These are phyloP conservation scores for Phytophthora pini DNA, from an alignment of 352 stramenopile genomes.

Conservation along the genomic window DNA sequence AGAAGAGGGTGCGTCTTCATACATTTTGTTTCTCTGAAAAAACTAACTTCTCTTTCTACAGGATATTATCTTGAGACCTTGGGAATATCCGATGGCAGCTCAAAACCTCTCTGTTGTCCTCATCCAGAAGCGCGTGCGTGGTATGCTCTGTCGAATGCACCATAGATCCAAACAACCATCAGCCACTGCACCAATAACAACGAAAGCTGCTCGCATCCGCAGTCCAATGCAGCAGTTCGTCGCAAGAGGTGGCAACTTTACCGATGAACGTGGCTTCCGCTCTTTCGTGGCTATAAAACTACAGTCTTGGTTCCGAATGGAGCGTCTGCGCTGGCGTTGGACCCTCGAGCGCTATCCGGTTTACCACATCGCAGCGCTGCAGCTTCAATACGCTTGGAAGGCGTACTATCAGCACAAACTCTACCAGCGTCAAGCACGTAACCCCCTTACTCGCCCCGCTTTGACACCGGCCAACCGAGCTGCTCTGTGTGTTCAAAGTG, in stretches of 20 bases:
- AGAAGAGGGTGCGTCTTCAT: conserved; percentile 59
- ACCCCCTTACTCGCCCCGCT: not conserved
- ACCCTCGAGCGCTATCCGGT: conserved; percentile 62
- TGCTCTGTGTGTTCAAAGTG: conserved; percentile 60
- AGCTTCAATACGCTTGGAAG: conserved; percentile 84
- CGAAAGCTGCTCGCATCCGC: conserved; percentile 12
- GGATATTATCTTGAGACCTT: conserved; percentile 72
- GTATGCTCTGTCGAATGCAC: conserved; percentile 60
- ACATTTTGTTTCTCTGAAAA: no score
- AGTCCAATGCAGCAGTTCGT: conserved; percentile 83
- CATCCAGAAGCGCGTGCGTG: conserved; percentile 77
- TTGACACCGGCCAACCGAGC: conserved; percentile 46
- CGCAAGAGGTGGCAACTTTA: conserved; percentile 50
- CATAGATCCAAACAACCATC: conserved; percentile 3
- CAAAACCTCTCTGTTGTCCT: conserved; percentile 79
- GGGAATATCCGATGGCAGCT: conserved; percentile 84
- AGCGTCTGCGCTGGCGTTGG: conserved; percentile 51
- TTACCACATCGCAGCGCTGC: conserved; percentile 88
- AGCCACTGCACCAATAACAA: conserved; percentile 4
- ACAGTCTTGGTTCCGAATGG: conserved; percentile 79
- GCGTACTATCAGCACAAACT: conserved; percentile 52
- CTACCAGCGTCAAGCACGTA: conserved; percentile 24
- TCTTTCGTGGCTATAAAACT: conserved; percentile 65
- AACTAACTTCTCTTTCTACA: conserved; percentile 14
- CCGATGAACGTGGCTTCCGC: conserved; percentile 63